A percentile compares a stretch with the other conserved stretches of the same genome.
Conservation (phyloP, 495 filamentous ascomycete species). For the Hypoxylon trugodes region DNA sequence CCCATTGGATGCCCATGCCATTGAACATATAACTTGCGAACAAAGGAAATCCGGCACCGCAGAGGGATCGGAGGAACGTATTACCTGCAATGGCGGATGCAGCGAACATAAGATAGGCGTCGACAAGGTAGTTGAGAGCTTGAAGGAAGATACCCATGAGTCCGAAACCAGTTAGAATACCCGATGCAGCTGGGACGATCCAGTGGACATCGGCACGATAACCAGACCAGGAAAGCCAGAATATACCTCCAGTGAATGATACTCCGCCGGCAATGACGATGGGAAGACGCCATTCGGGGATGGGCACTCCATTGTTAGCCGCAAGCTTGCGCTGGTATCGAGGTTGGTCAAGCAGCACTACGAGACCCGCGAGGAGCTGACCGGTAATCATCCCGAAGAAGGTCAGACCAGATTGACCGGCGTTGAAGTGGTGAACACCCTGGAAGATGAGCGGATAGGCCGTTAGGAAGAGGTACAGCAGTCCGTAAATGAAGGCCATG, state of each 20-base stretch:
- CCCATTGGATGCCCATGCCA: conserved; percentile 79
- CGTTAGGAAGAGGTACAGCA: conserved; percentile 83
- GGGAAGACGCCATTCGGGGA: conserved; percentile 89
- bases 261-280: conserved; percentile 79
- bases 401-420: conserved; percentile 75
- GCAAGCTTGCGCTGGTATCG: conserved; percentile 73
- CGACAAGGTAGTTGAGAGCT: conserved; percentile 85
- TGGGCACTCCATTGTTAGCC: conserved; percentile 74
- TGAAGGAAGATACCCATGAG: conserved; percentile 86
- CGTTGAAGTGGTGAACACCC: conserved; percentile 69
- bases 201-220: conserved; percentile 73
- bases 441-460: conserved; percentile 85
- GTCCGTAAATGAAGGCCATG: conserved; percentile 83
- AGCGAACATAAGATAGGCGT: conserved; percentile 88
- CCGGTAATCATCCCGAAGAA: conserved; percentile 85
- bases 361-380: conserved; percentile 70
- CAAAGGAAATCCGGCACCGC: conserved; percentile 81
- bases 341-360: conserved; percentile 72
- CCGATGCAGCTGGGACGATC: conserved; percentile 82
- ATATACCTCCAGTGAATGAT: conserved; percentile 77
- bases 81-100: conserved; percentile 90
- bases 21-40: conserved; percentile 85
- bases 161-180: conserved; percentile 64
- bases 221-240: conserved; percentile 90
- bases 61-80: conserved; percentile 82